Evolutionary conservation across 768 basidiomycete species (phyloP), one percentile per base, ranked within the genome.

Genomic region (Boletus bicolor): DNA sequence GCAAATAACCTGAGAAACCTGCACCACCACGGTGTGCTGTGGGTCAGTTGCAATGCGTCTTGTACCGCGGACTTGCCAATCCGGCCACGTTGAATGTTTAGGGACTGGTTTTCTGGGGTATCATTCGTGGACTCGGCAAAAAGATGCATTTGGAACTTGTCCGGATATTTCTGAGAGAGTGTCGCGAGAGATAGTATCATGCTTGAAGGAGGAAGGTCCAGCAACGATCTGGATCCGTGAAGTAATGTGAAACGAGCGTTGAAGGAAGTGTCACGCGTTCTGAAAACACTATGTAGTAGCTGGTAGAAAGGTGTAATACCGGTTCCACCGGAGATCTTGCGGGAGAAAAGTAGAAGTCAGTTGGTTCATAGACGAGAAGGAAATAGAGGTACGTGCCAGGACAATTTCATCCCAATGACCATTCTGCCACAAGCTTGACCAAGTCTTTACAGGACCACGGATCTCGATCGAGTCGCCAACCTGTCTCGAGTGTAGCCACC

Each of bases 291-390:
- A 63, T 87, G 78, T 55, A 92, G 75, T 19, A 93, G 76, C 65
- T 93, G 91, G 64, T 83, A 84, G 68, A 93, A 93, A 4, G 91
- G 92, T 15, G 91, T 87, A 47, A 93, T 85, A 30, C 92, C 91
- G 5, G 91, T 93, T 28, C 91, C 91, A 37, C 91, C 91, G 43
- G 90, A 92, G 52, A 93, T 85, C 91, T 93, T 55, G 44, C n/a
- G 15, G 39, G n/a, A 10, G 14, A 24, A 30, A 44, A 37, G 9
- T 9, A n/a, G 41, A 36, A 41, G 34, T 58, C 37, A 53, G 49
- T 15, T 36, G 10, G 38, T 30, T 46, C 17, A 42, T 14, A 37
- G n/a, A 21, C 21, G 35, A 45, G 24, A 32, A 26, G 38, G 32
- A 24, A 21, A 28, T 21, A 35, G 7, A 10, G 11, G 21, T 49